Conservation (phyloP, 805 yeast species). For the Suhomyces sp. region DNA sequence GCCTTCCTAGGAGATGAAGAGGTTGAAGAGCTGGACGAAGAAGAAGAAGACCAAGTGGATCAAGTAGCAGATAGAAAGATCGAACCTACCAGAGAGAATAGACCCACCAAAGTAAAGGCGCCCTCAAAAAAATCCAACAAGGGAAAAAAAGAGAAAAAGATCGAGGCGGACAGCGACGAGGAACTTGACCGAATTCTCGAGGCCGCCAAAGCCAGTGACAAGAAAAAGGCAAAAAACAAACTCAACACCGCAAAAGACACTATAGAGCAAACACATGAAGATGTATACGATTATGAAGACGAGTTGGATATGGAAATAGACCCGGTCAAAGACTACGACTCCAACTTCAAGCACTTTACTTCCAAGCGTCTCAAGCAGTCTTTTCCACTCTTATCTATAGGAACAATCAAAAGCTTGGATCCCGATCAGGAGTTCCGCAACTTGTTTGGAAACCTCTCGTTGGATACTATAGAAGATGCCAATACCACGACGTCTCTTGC, state of each 20-base stretch:
- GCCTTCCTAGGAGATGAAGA: slow-evolving; percentile 35
- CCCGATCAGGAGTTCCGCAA: slow-evolving; percentile 72
- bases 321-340: slow-evolving; percentile 39
- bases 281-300: slow-evolving; percentile 17
- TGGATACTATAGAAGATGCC: slow-evolving; percentile 69
- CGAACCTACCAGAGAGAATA: neutral
- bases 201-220: slow-evolving; percentile 34
- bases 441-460: slow-evolving; percentile 68
- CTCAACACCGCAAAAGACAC: slow-evolving; percentile 11
- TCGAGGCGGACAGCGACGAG: slow-evolving; percentile 45
- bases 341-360: slow-evolving; percentile 48
- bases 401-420: slow-evolving; percentile 54
- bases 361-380: slow-evolving; percentile 39
- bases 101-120: neutral
- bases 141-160: slow-evolving; percentile 19
- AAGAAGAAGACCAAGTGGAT: slow-evolving; percentile 13
- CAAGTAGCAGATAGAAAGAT: slow-evolving; percentile 13
- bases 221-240: slow-evolving; percentile 4
- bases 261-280: slow-evolving; percentile 10
- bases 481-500: slow-evolving; percentile 70
- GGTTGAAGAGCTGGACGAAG: slow-evolving; percentile 24
- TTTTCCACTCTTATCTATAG: slow-evolving; percentile 42
- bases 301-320: slow-evolving; percentile 23
- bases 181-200: slow-evolving; percentile 56
- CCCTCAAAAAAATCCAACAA: slow-evolving; percentile 11